These are phyloP conservation scores for Tulasnella sp. DNA, from an alignment of 768 basidiomycete genomes.

Conservation along the genomic window DNA sequence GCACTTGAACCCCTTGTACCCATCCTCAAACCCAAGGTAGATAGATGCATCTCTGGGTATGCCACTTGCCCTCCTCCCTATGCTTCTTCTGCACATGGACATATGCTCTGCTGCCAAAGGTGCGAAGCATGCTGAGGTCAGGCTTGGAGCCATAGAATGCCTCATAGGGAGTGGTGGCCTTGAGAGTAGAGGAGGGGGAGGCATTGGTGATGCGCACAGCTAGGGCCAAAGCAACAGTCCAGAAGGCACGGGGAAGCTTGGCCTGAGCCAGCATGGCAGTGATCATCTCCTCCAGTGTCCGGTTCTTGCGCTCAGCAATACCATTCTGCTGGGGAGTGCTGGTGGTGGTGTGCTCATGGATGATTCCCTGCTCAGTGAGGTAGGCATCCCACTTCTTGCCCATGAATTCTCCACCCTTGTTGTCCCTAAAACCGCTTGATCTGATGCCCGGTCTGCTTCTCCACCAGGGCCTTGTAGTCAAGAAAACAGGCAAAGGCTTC, in stretches of 20 bases:
- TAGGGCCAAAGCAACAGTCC: background rate
- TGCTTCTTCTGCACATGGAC: conserved; percentile 20
- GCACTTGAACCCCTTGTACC: conserved; percentile 33
- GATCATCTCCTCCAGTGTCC: background rate
- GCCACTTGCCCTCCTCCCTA: conserved; percentile 9
- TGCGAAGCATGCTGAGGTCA: conserved; percentile 20
- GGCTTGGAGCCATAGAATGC: conserved; percentile 22
- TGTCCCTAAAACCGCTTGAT: conserved; percentile 30
- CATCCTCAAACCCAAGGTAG: conserved; percentile 32
- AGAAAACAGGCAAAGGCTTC: conserved; percentile 27
- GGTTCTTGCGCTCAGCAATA: conserved; percentile 14
- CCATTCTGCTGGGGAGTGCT: conserved; percentile 19
- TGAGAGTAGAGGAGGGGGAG: conserved; percentile 4
- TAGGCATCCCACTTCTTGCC: conserved; percentile 9
- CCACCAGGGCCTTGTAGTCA: conserved; percentile 32
- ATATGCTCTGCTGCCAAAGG: conserved; percentile 26
- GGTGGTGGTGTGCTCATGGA: conserved; percentile 7
- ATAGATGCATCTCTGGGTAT: conserved; percentile 33
- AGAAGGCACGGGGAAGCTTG: background rate
- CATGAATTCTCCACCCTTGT: conserved; percentile 36
- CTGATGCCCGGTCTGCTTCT: conserved; percentile 28
- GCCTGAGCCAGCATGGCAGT: conserved; percentile 4
- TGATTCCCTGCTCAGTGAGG: conserved; percentile 20
- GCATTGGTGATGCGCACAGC: background rate
- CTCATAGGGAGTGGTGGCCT: conserved; percentile 22